Evolutionary conservation across 2,329 filamentous ascomycete genomes (phyloP).

Genomic region (Coleophoma cylindrospora): DNA sequence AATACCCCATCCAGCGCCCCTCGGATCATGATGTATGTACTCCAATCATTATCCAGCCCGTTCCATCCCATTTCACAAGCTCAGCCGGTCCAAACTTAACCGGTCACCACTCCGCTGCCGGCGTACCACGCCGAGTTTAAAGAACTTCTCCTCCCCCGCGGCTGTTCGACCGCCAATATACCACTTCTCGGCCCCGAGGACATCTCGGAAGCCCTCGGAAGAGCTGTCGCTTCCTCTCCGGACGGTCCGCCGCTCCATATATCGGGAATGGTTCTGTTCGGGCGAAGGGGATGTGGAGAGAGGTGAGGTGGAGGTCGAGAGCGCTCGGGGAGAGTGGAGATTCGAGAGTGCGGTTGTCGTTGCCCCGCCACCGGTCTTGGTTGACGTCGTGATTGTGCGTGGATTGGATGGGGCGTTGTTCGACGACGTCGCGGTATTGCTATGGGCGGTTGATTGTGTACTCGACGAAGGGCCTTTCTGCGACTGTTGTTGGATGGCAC

Average conservation of each 20-base stretch:
- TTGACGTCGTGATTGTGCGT: constrained; percentile 21
- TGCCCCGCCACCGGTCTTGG: constrained; percentile 9
- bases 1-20: no score
- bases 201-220: constrained; percentile 71
- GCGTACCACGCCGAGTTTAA: constrained; percentile 73
- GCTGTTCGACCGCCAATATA: constrained; percentile 76
- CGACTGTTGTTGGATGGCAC: constrained; percentile 17
- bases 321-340: constrained; percentile 21
- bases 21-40: no score
- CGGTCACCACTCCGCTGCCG: constrained; percentile 69
- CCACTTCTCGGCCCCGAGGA: constrained; percentile 70
- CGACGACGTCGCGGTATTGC: constrained; percentile 7
- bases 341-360: constrained; percentile 21
- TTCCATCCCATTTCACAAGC: no score
- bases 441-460: constrained; percentile 9
- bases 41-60: no score
- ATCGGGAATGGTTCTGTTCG: not conserved
- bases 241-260: constrained; percentile 3
- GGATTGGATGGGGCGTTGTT: constrained; percentile 19
- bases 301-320: constrained; percentile 21
- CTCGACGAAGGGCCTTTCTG: constrained; percentile 11
- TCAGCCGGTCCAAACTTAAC: constrained; percentile 61
- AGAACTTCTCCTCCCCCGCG: constrained; percentile 74
- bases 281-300: constrained; percentile 14
- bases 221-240: constrained; percentile 66